A percentile compares a stretch with the other conserved stretches of the same genome.
Conservation (phyloP, 2,329 filamentous ascomycete species). For the Passalora sequoiae region DNA sequence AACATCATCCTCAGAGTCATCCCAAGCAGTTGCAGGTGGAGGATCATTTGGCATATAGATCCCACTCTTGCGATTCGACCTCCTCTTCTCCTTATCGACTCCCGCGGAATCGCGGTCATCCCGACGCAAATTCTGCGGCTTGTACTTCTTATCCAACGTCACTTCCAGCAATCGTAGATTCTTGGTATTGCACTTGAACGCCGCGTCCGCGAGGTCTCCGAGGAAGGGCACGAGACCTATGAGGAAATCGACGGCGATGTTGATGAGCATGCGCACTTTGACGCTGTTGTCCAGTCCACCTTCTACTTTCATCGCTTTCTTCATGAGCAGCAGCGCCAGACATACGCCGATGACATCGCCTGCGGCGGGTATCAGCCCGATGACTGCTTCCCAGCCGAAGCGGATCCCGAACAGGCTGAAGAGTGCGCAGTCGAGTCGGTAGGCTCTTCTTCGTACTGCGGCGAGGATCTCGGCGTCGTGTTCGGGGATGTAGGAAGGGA, state of each 20-base stretch:
- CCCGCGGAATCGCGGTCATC: constrained; percentile 27
- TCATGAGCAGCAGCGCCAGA: constrained; percentile 70
- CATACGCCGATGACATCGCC: constrained; percentile 71
- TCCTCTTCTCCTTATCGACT: constrained; percentile 31
- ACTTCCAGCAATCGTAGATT: constrained; percentile 67
- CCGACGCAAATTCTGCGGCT: constrained; percentile 35
- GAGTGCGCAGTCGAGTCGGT: constrained; percentile 76
- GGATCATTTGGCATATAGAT: constrained; percentile 33
- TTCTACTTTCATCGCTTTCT: constrained; percentile 66
- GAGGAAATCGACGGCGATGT: constrained; percentile 68
- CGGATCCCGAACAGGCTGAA: constrained; percentile 76
- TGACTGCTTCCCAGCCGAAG: constrained; percentile 84
- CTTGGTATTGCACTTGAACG: constrained; percentile 69
- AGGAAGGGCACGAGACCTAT: constrained; percentile 70
- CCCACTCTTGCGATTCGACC: constrained; percentile 30
- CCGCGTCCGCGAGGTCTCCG: constrained; percentile 69
- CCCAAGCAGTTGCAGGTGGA: constrained; percentile 44
- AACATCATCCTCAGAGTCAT: constrained; percentile 44
- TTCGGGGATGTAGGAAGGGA: constrained; percentile 74
- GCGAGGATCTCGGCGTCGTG: constrained; percentile 79
- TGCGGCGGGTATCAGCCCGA: constrained; percentile 74
- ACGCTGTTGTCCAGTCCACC: constrained; percentile 64
- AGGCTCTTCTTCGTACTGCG: constrained; percentile 78
- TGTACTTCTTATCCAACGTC: constrained; percentile 63
- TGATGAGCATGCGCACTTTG: constrained; percentile 69